phyloP scores from a whole-genome alignment of 2,329 filamentous ascomycete genomes.

The Ophiostoma novo-ulmi region DNA sequence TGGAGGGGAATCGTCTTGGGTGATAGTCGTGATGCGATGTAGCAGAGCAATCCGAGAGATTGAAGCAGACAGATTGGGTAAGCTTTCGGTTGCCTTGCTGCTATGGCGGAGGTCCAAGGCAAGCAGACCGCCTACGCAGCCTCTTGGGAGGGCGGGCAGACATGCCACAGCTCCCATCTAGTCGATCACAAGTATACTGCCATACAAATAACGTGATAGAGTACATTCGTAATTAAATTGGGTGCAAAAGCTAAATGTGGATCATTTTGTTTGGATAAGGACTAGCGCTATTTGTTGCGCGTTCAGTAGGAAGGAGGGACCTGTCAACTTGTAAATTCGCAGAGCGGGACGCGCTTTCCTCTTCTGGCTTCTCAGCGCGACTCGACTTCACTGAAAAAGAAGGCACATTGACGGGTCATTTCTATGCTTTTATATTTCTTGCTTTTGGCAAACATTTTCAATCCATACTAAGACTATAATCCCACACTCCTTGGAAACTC shows the following conservation, averaged over 20 bases:
- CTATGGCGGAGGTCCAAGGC: conserved; percentile 28
- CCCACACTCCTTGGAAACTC: neutral
- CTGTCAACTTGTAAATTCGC: conserved; percentile 5
- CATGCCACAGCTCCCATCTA: conserved; percentile 10
- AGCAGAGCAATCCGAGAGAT: neutral
- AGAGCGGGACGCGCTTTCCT: conserved; percentile 25
- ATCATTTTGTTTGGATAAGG: neutral
- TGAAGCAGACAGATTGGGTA: conserved; percentile 12
- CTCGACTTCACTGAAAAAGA: conserved; percentile 8
- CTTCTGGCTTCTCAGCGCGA: conserved; percentile 22
- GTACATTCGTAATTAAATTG: neutral
- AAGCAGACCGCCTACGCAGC: conserved; percentile 32
- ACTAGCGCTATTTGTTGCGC: conserved; percentile 9
- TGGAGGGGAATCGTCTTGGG: conserved; percentile 7
- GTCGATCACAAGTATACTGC: neutral
- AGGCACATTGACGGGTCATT: neutral
- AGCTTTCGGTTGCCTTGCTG: conserved; percentile 18
- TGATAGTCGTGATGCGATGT: conserved; percentile 22
- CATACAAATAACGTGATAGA: neutral
- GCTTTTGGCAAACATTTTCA: neutral
- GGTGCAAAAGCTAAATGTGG: conserved; percentile 22
- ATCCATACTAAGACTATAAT: neutral
- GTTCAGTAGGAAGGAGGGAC: conserved; percentile 9
- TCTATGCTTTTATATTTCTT: neutral
- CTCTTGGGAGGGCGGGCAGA: conserved; percentile 18